These are phyloP conservation scores for Ogataea populi-albae DNA, from an alignment of 805 yeast species.

Conservation along the genomic window DNA sequence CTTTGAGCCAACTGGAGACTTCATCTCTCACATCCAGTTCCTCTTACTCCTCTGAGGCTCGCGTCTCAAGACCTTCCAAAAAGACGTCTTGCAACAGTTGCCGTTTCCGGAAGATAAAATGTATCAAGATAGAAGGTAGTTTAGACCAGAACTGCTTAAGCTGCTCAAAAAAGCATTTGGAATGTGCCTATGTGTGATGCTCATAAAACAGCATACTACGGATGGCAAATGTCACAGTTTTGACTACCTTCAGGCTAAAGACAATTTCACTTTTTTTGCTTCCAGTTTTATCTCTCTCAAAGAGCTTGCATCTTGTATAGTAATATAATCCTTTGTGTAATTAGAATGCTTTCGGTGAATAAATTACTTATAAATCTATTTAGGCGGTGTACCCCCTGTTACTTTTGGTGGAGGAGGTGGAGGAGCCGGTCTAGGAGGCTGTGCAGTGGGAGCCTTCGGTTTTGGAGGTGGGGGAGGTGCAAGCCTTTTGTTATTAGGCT, in stretches of 20 bases:
- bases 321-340: too few species aligned
- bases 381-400: too few species aligned
- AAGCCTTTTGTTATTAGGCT: slow-evolving; percentile 2
- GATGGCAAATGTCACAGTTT: too few species aligned
- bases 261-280: too few species aligned
- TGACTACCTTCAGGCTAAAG: too few species aligned
- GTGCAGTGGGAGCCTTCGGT: slow-evolving; percentile 1
- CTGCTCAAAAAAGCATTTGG: slow-evolving; percentile 30
- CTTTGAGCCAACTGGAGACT: background rate
- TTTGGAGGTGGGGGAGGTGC: slow-evolving; percentile 13
- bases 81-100: slow-evolving; percentile 34
- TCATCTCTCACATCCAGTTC: slow-evolving; percentile 1
- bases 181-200: slow-evolving; percentile 22
- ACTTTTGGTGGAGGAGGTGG: slow-evolving; percentile 3
- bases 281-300: too few species aligned
- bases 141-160: slow-evolving; percentile 23
- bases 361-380: too few species aligned
- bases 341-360: too few species aligned
- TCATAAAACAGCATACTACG: background rate
- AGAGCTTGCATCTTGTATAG: too few species aligned
- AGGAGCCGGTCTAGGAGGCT: slow-evolving; percentile 3
- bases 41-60: slow-evolving; percentile 1
- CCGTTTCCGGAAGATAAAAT: slow-evolving; percentile 34
- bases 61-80: slow-evolving; percentile 25
- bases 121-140: slow-evolving; percentile 29